These are phyloP conservation scores for Ilex asprella DNA, from an alignment of 257 asterid genomes.

Conservation along the genomic window DNA sequence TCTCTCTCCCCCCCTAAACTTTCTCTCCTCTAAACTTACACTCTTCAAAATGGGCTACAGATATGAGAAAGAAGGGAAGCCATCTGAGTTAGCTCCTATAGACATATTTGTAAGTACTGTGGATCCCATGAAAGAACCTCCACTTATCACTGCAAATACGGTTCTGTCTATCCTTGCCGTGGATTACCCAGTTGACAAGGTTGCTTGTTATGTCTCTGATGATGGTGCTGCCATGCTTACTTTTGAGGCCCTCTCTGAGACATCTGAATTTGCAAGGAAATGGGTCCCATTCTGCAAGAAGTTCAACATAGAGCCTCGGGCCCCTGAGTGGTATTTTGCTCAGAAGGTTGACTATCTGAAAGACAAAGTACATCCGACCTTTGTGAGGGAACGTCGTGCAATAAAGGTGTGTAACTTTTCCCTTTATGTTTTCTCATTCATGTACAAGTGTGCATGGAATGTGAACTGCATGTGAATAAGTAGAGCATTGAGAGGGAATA, in stretches of 20 bases:
- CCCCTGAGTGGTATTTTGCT: slow-evolving; percentile 88
- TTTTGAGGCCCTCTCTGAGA: slow-evolving; percentile 87
- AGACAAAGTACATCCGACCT: slow-evolving; percentile 66
- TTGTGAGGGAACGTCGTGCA: slow-evolving; percentile 90
- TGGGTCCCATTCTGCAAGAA: slow-evolving; percentile 97
- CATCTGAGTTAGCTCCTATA: slow-evolving; percentile 48
- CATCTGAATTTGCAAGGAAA: slow-evolving; percentile 76
- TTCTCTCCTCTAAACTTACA: slow-evolving; percentile 1
- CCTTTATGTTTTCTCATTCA: not conserved
- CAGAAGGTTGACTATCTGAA: slow-evolving; percentile 74
- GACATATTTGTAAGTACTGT: slow-evolving; percentile 80
- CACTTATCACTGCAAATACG: slow-evolving; percentile 84
- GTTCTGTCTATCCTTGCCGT: slow-evolving; percentile 85
- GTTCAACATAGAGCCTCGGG: slow-evolving; percentile 74
- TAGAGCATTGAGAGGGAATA: not conserved
- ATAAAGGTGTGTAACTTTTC: slow-evolving; percentile 53
- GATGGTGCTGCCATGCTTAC: slow-evolving; percentile 96
- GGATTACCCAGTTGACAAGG: slow-evolving; percentile 81
- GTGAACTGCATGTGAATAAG: not conserved
- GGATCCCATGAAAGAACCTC: slow-evolving; percentile 89
- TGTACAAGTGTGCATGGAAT: not conserved
- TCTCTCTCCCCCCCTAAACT: not conserved
- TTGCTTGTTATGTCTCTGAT: slow-evolving; percentile 85
- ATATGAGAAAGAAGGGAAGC: slow-evolving; percentile 64
- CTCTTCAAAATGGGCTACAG: slow-evolving; percentile 18